phyloP scores from a whole-genome alignment of 2,329 filamentous ascomycete species.

The Rutstroemia sp. region DNA sequence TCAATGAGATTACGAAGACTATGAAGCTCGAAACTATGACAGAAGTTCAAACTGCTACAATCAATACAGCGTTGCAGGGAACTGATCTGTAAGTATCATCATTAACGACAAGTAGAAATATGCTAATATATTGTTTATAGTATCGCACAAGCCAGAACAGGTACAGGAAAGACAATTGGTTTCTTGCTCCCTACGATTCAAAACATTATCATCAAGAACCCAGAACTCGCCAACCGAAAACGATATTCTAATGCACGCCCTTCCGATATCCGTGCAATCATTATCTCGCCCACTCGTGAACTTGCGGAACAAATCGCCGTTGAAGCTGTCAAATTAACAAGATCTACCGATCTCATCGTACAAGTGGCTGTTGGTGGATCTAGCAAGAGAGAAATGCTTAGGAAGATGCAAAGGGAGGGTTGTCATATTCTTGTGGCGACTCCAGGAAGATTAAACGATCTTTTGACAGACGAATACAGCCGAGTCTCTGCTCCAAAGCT shows the following conservation, averaged over 20 bases:
- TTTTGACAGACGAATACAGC: slow-evolving; percentile 50
- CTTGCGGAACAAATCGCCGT: slow-evolving; percentile 72
- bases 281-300: slow-evolving; percentile 76
- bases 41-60: slow-evolving; percentile 79
- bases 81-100: slow-evolving; percentile 31
- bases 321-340: slow-evolving; percentile 52
- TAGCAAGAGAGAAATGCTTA: slow-evolving; percentile 47
- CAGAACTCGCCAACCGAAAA: slow-evolving; percentile 40
- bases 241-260: slow-evolving; percentile 33
- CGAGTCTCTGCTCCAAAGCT: slow-evolving; percentile 47
- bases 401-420: slow-evolving; percentile 48
- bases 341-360: slow-evolving; percentile 37
- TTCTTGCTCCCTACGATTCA: slow-evolving; percentile 86
- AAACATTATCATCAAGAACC: slow-evolving; percentile 61
- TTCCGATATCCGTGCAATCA: slow-evolving; percentile 60
- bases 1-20: slow-evolving; percentile 51
- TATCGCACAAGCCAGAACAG: slow-evolving; percentile 91
- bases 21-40: slow-evolving; percentile 86
- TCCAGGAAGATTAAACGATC: slow-evolving; percentile 78
- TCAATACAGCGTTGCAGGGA: slow-evolving; percentile 67
- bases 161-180: slow-evolving; percentile 92
- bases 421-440: slow-evolving; percentile 90
- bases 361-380: slow-evolving; percentile 86
- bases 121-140: slow-evolving; percentile 35
- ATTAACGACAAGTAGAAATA: not conserved